These are phyloP conservation scores for Gilbertella persicaria DNA, from an alignment of 371 early-diverging fungal genomes.

Conservation along the genomic window DNA sequence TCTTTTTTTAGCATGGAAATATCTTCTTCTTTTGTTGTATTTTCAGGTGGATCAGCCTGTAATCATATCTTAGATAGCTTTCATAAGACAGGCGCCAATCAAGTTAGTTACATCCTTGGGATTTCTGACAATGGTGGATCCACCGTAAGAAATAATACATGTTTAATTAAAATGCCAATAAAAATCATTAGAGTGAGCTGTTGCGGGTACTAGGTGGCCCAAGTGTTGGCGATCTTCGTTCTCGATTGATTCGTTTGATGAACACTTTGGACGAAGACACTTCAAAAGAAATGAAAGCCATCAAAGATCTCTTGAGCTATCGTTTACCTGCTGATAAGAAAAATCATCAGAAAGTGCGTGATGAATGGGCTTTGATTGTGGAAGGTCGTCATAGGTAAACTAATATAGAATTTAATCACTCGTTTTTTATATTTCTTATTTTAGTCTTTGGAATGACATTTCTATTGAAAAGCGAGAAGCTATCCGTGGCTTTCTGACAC, in stretches of 20 bases:
- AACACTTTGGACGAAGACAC: constrained; percentile 36
- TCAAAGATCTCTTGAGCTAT: constrained; percentile 66
- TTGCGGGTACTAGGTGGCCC: constrained; percentile 72
- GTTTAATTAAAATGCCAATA: neutral
- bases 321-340: constrained; percentile 58
- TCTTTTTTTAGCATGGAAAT: neutral
- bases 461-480: constrained; percentile 64
- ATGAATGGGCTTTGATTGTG: constrained; percentile 69
- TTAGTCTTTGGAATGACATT: constrained; percentile 60
- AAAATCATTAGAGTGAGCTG: constrained; percentile 52
- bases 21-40: constrained; percentile 45
- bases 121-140: constrained; percentile 76
- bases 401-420: neutral
- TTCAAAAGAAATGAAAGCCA: constrained; percentile 51
- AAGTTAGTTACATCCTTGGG: constrained; percentile 71
- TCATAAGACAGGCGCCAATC: constrained; percentile 52
- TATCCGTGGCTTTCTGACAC: constrained; percentile 71
- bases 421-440: neutral
- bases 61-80: constrained; percentile 62
- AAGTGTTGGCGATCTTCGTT: constrained; percentile 72
- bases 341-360: constrained; percentile 49
- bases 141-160: constrained; percentile 41
- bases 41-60: constrained; percentile 77
- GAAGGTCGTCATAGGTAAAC: constrained; percentile 68
- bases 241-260: constrained; percentile 62